These are phyloP conservation scores for Neofusicoccum sp. DNA, from an alignment of 2,329 filamentous ascomycete genomes.

Conservation along the genomic window DNA sequence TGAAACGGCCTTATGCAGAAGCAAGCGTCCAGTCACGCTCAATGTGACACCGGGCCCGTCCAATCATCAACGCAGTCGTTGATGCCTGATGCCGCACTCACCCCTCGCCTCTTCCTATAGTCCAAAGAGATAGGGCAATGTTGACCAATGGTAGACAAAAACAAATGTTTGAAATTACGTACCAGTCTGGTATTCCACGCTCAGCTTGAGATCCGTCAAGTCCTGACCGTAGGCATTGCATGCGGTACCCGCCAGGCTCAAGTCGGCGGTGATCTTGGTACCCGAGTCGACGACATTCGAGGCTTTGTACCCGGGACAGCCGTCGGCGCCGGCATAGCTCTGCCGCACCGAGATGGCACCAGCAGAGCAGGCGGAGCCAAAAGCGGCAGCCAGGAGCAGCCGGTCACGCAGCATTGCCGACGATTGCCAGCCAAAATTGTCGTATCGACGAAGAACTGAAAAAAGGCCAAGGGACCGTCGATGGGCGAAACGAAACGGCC, in stretches of 20 bases:
- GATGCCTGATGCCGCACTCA: neutral
- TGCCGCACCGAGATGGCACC: slow-evolving; percentile 6
- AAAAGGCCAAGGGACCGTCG: neutral
- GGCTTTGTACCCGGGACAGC: slow-evolving; percentile 68
- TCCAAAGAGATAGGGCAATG: too few species aligned
- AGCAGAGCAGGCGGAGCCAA: neutral
- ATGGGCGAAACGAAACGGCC: slow-evolving; percentile 1
- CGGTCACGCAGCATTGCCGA: slow-evolving; percentile 5
- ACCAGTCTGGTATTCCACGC: slow-evolving; percentile 63
- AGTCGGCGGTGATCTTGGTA: slow-evolving; percentile 64
- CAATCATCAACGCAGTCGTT: neutral
- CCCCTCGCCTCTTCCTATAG: neutral
- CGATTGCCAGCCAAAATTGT: neutral
- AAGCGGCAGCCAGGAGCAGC: neutral
- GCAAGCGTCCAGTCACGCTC: neutral
- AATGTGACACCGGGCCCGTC: neutral
- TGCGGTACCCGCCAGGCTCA: slow-evolving; percentile 65
- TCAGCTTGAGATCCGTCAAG: slow-evolving; percentile 54
- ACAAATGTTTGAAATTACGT: slow-evolving; percentile 21
- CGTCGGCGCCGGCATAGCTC: slow-evolving; percentile 6
- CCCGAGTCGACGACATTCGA: slow-evolving; percentile 55
- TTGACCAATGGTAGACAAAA: neutral
- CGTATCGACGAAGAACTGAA: neutral
- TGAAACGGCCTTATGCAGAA: slow-evolving; percentile 1
- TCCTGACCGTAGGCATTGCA: slow-evolving; percentile 63